Evolutionary conservation across 1,284 basidiomycete genomes (phyloP), one percentile per base, ranked within the genome.

Genomic region (Microbotryum intermedium): DNA sequence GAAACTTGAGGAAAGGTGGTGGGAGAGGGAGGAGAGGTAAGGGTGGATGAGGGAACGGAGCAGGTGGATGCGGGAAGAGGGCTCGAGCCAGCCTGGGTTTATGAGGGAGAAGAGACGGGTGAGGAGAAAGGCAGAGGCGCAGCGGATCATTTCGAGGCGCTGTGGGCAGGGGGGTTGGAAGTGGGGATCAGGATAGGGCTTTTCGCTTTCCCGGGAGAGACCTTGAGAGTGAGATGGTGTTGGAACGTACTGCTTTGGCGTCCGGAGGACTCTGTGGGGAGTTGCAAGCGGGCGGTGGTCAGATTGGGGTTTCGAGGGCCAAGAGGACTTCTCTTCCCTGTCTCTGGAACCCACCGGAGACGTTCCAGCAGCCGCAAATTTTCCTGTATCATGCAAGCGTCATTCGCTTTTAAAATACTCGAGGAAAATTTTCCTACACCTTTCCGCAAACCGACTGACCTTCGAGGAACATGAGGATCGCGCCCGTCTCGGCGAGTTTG

Each of bases 381-480:
- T 49, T 7, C 34, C 34, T 39, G 16, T n/a, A n/a, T n/a, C n/a
- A n/a, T n/a, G n/a, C n/a, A n/a, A n/a, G n/a, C n/a, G n/a, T n/a
- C n/a, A n/a, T n/a, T n/a, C n/a, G n/a, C n/a, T n/a, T n/a, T n/a
- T n/a, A n/a, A n/a, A n/a, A n/a, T n/a, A n/a, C n/a, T n/a, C n/a
- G n/a, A n/a, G n/a, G n/a, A n/a, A n/a, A n/a, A 9, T 13, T 11
- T 34, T 9, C 34, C 16, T 4, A 13, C 34, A 34, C 16, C 11
- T 34, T 1, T 11, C 16, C 34, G 34, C 11, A 39, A 39, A 11
- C 34, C 34, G 34, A 39, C 34, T 39, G 16, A 39, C 21, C 34
- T 16, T 53, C 57, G n/a, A 59, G 42, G 26, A 47, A 59, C 9
- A 42, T 26, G 21, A 59, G 23, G 20, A 59, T 59, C 10, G 57